A percentile compares a stretch with the other conserved stretches of the same genome.
phyloP scores from a whole-genome alignment of 805 yeast species.

The Starmerella sirachaensis region DNA sequence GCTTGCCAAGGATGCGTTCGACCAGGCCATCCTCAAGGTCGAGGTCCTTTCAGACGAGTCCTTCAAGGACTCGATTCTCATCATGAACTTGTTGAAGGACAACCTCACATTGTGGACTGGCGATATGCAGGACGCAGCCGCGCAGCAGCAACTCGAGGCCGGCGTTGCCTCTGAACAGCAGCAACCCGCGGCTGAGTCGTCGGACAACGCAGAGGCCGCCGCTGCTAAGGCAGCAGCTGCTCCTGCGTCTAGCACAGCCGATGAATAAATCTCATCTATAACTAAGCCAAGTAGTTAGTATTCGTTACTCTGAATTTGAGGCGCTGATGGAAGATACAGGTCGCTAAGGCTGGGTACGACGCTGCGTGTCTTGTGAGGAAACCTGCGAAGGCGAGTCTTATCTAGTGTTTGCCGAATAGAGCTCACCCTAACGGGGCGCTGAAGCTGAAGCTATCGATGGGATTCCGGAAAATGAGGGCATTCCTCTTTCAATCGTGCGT shows the following conservation, averaged over 20 bases:
- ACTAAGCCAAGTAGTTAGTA: neutral
- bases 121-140: slow-evolving; percentile 40
- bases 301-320: no score
- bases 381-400: no score
- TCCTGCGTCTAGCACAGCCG: slow-evolving; percentile 9
- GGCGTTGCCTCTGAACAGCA: slow-evolving; percentile 8
- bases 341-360: no score
- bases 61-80: slow-evolving; percentile 95
- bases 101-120: slow-evolving; percentile 41
- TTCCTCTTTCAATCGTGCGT: no score
- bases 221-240: slow-evolving; percentile 8
- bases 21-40: slow-evolving; percentile 97
- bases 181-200: slow-evolving; percentile 13
- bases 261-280: neutral
- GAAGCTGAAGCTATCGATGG: no score
- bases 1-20: slow-evolving; percentile 97
- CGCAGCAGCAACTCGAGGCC: slow-evolving; percentile 17
- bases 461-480: no score
- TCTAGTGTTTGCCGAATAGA: no score
- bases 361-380: no score
- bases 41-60: slow-evolving; percentile 97
- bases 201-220: slow-evolving; percentile 18
- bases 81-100: slow-evolving; percentile 95
- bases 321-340: no score
- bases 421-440: no score